Evolutionary conservation across 148 eudicot genomes (phyloP).

Genomic region (Rhododendron vialii): DNA sequence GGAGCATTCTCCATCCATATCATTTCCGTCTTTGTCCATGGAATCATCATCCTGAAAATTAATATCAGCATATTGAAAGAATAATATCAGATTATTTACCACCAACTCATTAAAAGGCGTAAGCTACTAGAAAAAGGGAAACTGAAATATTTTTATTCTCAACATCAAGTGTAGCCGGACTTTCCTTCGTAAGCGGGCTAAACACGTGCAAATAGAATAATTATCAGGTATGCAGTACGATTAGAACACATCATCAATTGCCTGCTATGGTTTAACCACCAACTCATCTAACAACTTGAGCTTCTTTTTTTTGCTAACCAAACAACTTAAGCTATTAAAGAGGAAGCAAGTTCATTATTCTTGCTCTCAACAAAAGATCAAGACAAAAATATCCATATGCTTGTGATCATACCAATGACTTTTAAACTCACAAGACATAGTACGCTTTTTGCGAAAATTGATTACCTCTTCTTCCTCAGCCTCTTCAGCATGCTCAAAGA

Average conservation of each 20-base stretch:
- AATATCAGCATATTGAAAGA: background rate
- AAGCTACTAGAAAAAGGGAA: background rate
- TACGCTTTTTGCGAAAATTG: slow-evolving; percentile 7
- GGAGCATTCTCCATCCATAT: slow-evolving; percentile 93
- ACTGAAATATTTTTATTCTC: background rate
- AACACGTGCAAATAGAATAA: background rate
- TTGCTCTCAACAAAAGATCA: background rate
- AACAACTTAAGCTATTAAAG: background rate
- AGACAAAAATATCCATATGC: background rate
- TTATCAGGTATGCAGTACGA: background rate
- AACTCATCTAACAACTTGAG: background rate
- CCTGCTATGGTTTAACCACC: background rate
- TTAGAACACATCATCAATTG: background rate
- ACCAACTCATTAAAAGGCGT: background rate
- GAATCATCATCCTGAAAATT: slow-evolving; percentile 86
- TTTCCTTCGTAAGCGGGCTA: background rate
- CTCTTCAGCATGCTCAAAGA: slow-evolving; percentile 99
- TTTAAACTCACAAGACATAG: background rate
- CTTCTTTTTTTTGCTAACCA: too few species aligned
- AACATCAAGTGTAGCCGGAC: background rate
- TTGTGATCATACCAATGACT: background rate
- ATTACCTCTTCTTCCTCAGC: slow-evolving; percentile 98
- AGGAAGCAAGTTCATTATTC: background rate
- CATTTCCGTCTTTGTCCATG: slow-evolving; percentile 93
- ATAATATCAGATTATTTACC: background rate